A percentile compares a stretch with the other conserved stretches of the same genome.
Conservation (phyloP, 2,329 filamentous ascomycete species). For the Dactylonectria estremocensis region DNA sequence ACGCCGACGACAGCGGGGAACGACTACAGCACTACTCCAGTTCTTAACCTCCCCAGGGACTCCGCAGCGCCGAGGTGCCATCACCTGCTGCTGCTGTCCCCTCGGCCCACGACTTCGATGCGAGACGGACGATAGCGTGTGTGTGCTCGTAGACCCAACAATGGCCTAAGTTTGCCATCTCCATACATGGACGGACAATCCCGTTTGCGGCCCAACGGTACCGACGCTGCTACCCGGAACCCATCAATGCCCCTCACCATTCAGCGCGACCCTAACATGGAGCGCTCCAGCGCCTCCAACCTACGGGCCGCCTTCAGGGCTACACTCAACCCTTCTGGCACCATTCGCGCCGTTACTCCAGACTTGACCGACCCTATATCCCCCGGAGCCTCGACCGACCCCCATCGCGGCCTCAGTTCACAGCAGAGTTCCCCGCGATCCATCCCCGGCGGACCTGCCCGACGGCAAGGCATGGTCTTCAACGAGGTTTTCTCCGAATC, state of each 20-base stretch:
- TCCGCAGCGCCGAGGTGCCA: conserved; percentile 22
- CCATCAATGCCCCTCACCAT: conserved; percentile 52
- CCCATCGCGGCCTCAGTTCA: conserved; percentile 44
- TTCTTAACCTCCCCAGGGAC: conserved; percentile 3
- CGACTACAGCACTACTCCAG: not conserved
- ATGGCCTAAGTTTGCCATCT: conserved; percentile 63
- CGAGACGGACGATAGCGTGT: conserved; percentile 49
- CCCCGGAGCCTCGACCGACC: conserved; percentile 43
- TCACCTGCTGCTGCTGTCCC: conserved; percentile 14
- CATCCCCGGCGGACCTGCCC: conserved; percentile 55
- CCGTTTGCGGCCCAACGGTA: conserved; percentile 55
- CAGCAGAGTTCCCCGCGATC: conserved; percentile 54
- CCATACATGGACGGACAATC: conserved; percentile 63
- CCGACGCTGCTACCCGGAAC: conserved; percentile 53
- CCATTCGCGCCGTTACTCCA: conserved; percentile 77
- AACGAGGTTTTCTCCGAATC: conserved; percentile 69
- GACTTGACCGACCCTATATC: conserved; percentile 62
- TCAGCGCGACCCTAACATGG: conserved; percentile 51
- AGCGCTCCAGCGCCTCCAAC: conserved; percentile 55
- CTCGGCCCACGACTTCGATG: conserved; percentile 48
- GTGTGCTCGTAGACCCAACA: conserved; percentile 58
- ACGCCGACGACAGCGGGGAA: conserved; percentile 1
- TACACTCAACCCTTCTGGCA: conserved; percentile 55
- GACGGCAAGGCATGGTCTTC: conserved; percentile 74
- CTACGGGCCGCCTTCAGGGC: conserved; percentile 54